Evolutionary conservation across 306 rosid genomes (phyloP), one percentile per base, ranked within the genome.

Genomic region (Cercis canadensis): DNA sequence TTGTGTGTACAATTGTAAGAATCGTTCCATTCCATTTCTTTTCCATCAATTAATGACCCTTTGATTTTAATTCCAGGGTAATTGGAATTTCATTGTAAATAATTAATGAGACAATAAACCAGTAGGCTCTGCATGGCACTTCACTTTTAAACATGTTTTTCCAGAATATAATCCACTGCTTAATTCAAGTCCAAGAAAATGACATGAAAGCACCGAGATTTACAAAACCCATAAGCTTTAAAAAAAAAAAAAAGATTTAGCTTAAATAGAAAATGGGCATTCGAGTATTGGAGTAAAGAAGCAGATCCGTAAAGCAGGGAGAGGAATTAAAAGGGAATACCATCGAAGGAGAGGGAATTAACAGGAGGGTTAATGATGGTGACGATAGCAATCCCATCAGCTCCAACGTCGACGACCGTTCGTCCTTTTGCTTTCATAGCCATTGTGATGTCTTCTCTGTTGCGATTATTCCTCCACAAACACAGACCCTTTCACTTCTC

Each of bases 351-450:
- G 73, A 95, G 99, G 40, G 99, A 89, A 80, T 95, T 95, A 66
- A 95, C 96, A 29, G 99, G 99, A 65, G 99, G 99, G 63, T 95
- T 85, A 85, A 91, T 72, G 81, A 94, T 80, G 66, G 97, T 91
- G 87, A 94, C 89, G 66, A 95, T 19, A 71, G 90, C 99, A 37
- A 95, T 87, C 5, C 99, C 97, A 75, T 95, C 99, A 52, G 85
- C 72, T 68, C 97, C 99, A 34, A 95, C 92, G 19, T 95, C 90
- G 79, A 95, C 19, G 11, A 67, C 63, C 13, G 96, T 83, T 65
- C 84, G 82, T 8, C 96, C 96, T 69, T 77, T 83, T 16, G 60
- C 77, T 58, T 19, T 56, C 87, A 80, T 78, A 12, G 76, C 84
- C 97, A 93, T 92, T 50, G 7, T 33, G 12, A 8, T 37, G 43